Conservation (phyloP, 805 yeast genomes). For the Torulaspora delbrueckii region DNA sequence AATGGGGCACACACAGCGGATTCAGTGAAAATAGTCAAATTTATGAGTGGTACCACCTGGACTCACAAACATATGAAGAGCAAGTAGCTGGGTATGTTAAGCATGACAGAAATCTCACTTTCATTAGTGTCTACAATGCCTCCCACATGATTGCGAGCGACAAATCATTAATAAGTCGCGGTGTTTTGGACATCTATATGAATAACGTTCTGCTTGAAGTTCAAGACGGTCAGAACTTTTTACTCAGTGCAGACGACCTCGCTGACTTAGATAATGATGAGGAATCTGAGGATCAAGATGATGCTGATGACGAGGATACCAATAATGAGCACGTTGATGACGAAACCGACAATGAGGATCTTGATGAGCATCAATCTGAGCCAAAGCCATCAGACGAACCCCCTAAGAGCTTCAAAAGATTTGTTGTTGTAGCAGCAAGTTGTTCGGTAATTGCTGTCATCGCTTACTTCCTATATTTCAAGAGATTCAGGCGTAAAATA, state of each 20-base stretch:
- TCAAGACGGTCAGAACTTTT: conserved; percentile 47
- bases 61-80: conserved; percentile 30
- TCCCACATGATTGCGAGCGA: conserved; percentile 96
- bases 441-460: conserved; percentile 10
- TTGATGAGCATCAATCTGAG: conserved; percentile 29
- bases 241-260: conserved; percentile 36
- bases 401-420: conserved; percentile 6
- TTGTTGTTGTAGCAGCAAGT: conserved; percentile 8
- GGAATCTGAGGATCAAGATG: conserved; percentile 43
- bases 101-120: conserved; percentile 70
- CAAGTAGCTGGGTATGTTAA: conserved; percentile 40
- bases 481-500: conserved; percentile 13
- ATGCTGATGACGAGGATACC: conserved; percentile 44
- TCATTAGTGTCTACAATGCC: conserved; percentile 65
- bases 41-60: conserved; percentile 41
- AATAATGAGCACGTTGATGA: conserved; percentile 13
- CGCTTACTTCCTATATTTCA: conserved; percentile 13
- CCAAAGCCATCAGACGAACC: conserved; percentile 3
- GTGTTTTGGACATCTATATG: conserved; percentile 53
- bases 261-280: conserved; percentile 46
- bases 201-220: conserved; percentile 51
- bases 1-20: conserved; percentile 55
- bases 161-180: conserved; percentile 61
- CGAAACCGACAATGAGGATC: conserved; percentile 38
- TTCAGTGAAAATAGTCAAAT: conserved; percentile 26